These are phyloP conservation scores for Thalassiosira livingstoniorum DNA, from an alignment of 352 stramenopile species.

Conservation along the genomic window DNA sequence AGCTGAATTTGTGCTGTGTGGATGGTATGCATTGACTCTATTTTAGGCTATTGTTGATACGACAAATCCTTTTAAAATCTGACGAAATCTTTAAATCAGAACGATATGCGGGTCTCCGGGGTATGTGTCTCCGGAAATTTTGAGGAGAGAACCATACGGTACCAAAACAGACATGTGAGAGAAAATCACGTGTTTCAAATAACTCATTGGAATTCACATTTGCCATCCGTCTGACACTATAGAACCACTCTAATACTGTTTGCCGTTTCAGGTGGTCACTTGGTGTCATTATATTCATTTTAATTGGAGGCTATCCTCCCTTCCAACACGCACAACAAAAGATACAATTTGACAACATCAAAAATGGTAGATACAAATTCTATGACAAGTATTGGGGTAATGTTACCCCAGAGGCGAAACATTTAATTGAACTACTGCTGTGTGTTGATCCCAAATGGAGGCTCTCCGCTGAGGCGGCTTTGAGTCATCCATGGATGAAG, in stretches of 20 bases:
- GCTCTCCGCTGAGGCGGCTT: constrained; percentile 87
- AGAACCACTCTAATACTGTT: not conserved
- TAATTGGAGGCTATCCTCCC: constrained; percentile 89
- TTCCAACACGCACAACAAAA: constrained; percentile 92
- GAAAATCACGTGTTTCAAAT: no score
- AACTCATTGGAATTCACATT: not conserved
- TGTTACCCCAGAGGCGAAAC: constrained; percentile 91
- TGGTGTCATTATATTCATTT: constrained; percentile 88
- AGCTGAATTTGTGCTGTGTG: not conserved
- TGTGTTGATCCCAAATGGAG: constrained; percentile 91
- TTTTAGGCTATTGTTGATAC: not conserved
- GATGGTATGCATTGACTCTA: not conserved
- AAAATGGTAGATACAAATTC: constrained; percentile 65
- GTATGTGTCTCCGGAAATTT: constrained; percentile 95
- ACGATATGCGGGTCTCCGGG: constrained; percentile 81
- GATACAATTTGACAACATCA: constrained; percentile 76
- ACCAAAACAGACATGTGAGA: constrained; percentile 90
- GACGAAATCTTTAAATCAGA: no score
- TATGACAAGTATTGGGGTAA: constrained; percentile 92
- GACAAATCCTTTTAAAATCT: not conserved
- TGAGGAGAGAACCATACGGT: constrained; percentile 89
- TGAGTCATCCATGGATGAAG: constrained; percentile 81
- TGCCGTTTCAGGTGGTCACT: not conserved
- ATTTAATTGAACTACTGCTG: constrained; percentile 92
- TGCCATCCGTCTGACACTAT: not conserved